These are phyloP conservation scores for Parathielavia hyrcaniae DNA, from an alignment of 495 filamentous ascomycete genomes.

Conservation along the genomic window DNA sequence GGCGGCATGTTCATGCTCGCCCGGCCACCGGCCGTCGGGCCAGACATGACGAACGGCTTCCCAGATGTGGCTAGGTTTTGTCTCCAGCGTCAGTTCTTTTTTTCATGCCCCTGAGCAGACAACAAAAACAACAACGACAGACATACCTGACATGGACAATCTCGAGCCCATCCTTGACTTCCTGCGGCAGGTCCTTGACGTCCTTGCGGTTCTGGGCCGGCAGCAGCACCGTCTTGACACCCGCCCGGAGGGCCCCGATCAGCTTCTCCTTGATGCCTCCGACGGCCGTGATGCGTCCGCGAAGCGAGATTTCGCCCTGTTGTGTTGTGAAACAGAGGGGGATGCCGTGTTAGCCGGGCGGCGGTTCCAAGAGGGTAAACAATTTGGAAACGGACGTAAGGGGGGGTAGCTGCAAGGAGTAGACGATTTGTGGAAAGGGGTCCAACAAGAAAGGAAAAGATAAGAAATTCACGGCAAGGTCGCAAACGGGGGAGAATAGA, in stretches of 20 bases:
- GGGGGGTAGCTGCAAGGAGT: background rate
- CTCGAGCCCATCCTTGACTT: constrained; percentile 80
- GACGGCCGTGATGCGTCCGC: constrained; percentile 79
- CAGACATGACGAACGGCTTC: constrained; percentile 77
- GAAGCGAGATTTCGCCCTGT: constrained; percentile 77
- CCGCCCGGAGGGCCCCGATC: constrained; percentile 87
- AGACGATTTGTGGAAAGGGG: background rate
- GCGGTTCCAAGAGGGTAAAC: background rate
- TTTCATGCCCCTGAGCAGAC: too few species aligned
- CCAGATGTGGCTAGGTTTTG: constrained; percentile 69
- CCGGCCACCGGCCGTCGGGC: constrained; percentile 76
- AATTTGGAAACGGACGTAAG: constrained; percentile 5
- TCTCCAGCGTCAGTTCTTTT: background rate
- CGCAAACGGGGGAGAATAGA: background rate
- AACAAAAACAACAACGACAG: background rate
- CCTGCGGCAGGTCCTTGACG: constrained; percentile 81
- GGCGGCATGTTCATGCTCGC: constrained; percentile 49
- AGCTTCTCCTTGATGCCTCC: constrained; percentile 99
- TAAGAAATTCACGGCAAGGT: background rate
- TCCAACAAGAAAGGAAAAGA: background rate
- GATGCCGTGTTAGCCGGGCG: constrained; percentile 26
- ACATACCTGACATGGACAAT: constrained; percentile 83
- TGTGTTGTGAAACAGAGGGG: constrained; percentile 13
- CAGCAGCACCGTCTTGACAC: constrained; percentile 88
- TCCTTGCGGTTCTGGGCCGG: constrained; percentile 89